A percentile compares a stretch with the other conserved stretches of the same genome.
These are phyloP conservation scores for Aspergillus persii DNA, from an alignment of 2,329 filamentous ascomycete species.

Conservation along the genomic window DNA sequence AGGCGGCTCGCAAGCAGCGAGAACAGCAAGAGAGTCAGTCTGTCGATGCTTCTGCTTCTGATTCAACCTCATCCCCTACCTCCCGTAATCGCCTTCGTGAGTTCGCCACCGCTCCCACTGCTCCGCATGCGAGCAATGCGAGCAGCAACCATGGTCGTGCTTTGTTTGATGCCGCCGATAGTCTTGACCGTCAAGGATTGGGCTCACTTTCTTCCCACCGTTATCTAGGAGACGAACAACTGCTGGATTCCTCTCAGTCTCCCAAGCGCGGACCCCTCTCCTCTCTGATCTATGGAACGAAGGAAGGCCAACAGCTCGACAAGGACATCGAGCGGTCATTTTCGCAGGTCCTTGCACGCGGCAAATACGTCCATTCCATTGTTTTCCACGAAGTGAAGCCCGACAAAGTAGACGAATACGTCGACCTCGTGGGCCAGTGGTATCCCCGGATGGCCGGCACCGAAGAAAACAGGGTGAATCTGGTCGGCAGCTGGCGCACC, in stretches of 20 bases:
- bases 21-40: constrained; percentile 81
- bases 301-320: constrained; percentile 90
- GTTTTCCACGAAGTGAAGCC: constrained; percentile 95
- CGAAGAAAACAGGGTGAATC: constrained; percentile 87
- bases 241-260: constrained; percentile 58
- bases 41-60: constrained; percentile 48
- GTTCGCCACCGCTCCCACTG: constrained; percentile 42
- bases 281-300: constrained; percentile 93
- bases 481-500: constrained; percentile 97
- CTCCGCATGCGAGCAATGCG: constrained; percentile 48
- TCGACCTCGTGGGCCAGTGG: constrained; percentile 82
- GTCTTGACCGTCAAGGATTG: constrained; percentile 48
- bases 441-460: constrained; percentile 85
- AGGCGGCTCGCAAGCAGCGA: constrained; percentile 71
- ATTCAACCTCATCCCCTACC: constrained; percentile 36
- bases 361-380: constrained; percentile 98
- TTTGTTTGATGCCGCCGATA: constrained; percentile 41
- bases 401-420: constrained; percentile 93
- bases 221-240: constrained; percentile 56
- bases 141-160: constrained; percentile 30
- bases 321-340: constrained; percentile 95
- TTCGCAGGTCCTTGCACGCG: constrained; percentile 87
- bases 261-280: constrained; percentile 72
- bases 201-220: constrained; percentile 59
- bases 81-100: constrained; percentile 36